These are phyloP conservation scores for Helianthus annuus DNA, from an alignment of 129 eudicot species.

Conservation along the genomic window DNA sequence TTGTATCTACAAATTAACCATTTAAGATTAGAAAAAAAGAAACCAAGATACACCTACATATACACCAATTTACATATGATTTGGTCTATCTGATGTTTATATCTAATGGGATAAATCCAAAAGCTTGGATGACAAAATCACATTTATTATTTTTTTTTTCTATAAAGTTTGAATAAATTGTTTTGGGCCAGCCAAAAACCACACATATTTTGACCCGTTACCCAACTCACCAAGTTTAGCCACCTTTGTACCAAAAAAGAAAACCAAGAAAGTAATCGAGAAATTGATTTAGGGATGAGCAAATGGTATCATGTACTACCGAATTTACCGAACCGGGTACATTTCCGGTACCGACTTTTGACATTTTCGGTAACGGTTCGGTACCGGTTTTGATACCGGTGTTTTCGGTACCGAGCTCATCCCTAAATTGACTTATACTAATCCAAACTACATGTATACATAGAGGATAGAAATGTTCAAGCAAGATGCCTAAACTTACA, in stretches of 20 bases:
- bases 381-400: too few relatives aligned
- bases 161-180: neutral
- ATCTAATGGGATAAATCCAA: neutral
- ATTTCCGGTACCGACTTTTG: too few relatives aligned
- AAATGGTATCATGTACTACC: too few relatives aligned
- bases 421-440: neutral
- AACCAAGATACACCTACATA: neutral
- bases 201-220: neutral
- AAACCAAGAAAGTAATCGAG: neutral
- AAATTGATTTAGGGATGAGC: too few relatives aligned
- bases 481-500: conserved; percentile 48
- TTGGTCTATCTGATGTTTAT: neutral
- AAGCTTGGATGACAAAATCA: neutral
- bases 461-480: conserved; percentile 7
- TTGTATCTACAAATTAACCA: conserved; percentile 68
- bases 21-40: neutral
- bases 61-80: neutral
- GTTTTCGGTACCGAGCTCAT: too few relatives aligned
- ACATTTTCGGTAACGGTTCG: too few relatives aligned
- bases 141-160: neutral
- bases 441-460: neutral
- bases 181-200: neutral
- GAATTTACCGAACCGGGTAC: too few relatives aligned
- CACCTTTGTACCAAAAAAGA: neutral
- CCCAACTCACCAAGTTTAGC: neutral